A percentile compares a stretch with the other conserved stretches of the same genome.
These are phyloP conservation scores for Stagonosporopsis cucurbitacearum DNA, from an alignment of 2,329 filamentous ascomycete genomes.

Conservation along the genomic window DNA sequence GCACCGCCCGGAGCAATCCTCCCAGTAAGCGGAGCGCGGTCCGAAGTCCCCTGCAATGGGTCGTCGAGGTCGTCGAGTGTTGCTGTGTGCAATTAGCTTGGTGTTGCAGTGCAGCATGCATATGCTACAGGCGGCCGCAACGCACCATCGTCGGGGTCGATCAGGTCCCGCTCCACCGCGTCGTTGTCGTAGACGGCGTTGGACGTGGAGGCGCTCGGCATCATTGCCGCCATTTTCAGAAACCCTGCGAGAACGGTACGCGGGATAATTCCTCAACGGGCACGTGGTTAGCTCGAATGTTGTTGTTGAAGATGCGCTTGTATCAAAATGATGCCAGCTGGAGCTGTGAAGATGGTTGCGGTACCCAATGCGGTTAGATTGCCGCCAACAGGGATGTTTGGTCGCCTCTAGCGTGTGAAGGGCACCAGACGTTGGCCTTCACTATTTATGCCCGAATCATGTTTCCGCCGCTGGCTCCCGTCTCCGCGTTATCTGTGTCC, in stretches of 20 bases:
- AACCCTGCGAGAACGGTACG: conserved; percentile 31
- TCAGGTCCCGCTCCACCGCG: conserved; percentile 57
- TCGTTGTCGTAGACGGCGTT: conserved; percentile 55
- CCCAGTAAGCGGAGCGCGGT: conserved; percentile 81
- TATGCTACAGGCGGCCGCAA: conserved; percentile 21
- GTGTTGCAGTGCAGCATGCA: conserved; percentile 16
- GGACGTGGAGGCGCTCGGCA: conserved; percentile 49
- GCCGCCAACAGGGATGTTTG: conserved; percentile 34
- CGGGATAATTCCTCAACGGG: conserved; percentile 35
- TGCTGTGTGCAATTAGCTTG: conserved; percentile 56
- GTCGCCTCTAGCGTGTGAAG: conserved; percentile 23
- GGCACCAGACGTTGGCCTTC: conserved; percentile 32
- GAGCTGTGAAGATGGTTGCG: conserved; percentile 10
- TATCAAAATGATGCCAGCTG: conserved; percentile 19
- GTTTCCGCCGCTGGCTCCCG: conserved; percentile 21
- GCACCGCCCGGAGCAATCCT: conserved; percentile 69
- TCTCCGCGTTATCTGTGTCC: conserved; percentile 16
- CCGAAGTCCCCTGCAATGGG: conserved; percentile 72
- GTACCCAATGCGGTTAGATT: conserved; percentile 30
- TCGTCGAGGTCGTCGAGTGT: conserved; percentile 94
- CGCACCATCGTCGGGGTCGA: conserved; percentile 61
- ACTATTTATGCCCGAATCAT: conserved; percentile 35
- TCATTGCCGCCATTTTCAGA: conserved; percentile 54
- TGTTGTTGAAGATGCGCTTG: conserved; percentile 41
- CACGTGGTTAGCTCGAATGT: conserved; percentile 29